Percentiles rank a stretch among this genome's conserved stretches.
Conservation (phyloP, 2,329 filamentous ascomycete genomes). For the Penicillium crustosum region DNA sequence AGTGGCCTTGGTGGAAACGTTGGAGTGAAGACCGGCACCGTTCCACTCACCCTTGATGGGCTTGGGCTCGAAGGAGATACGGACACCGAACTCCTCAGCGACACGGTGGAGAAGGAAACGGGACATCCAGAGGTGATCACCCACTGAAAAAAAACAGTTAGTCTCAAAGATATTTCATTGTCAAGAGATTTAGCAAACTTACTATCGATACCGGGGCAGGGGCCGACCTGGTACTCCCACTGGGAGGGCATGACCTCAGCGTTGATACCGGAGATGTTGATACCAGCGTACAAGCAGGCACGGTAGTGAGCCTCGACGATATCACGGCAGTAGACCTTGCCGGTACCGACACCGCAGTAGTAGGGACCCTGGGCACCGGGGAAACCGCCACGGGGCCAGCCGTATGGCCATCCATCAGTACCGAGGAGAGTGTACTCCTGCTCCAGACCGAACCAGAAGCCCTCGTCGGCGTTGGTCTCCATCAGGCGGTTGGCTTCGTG, state of each 20-base stretch:
- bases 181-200: constrained; percentile 39
- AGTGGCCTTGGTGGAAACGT: constrained; percentile 90
- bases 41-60: constrained; percentile 96
- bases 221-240: constrained; percentile 98
- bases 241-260: constrained; percentile 98
- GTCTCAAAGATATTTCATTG: constrained; percentile 14
- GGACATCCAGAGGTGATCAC: constrained; percentile 94
- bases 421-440: constrained; percentile 97
- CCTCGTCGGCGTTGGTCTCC: constrained; percentile 76
- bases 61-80: constrained; percentile 95
- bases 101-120: constrained; percentile 87
- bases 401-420: constrained; percentile 81
- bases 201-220: constrained; percentile 82
- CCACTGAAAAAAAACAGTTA: constrained; percentile 57
- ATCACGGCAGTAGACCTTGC: constrained; percentile 97
- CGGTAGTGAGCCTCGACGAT: constrained; percentile 96
- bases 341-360: constrained; percentile 97
- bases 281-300: constrained; percentile 80
- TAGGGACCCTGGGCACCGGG: constrained; percentile 91
- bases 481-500: constrained; percentile 88
- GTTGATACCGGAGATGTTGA: constrained; percentile 97
- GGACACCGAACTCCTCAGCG: constrained; percentile 93
- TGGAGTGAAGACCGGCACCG: constrained; percentile 88
- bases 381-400: constrained; percentile 86
- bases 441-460: constrained; percentile 97